A percentile compares a stretch with the other conserved stretches of the same genome.
Evolutionary conservation across 306 rosid species (phyloP).

Genomic region (Castanea crenata): DNA sequence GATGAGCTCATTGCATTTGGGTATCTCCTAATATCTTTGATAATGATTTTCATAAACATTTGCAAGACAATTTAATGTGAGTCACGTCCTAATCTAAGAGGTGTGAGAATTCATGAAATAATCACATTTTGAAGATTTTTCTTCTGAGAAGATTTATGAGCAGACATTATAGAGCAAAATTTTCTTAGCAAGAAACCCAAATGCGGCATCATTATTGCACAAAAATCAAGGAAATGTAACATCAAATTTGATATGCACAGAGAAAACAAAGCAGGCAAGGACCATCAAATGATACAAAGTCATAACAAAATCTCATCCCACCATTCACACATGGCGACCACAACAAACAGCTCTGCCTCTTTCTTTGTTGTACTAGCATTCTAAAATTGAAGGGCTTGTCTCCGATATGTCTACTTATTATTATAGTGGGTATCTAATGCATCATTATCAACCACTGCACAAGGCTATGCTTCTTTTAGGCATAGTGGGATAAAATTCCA

Average conservation of each 20-base stretch:
- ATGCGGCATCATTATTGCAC: slow-evolving; percentile 27
- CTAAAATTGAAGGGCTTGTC: not conserved
- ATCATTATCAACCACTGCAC: slow-evolving; percentile 27
- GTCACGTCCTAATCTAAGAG: slow-evolving; percentile 6
- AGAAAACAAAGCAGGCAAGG: slow-evolving; percentile 24
- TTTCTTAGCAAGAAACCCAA: slow-evolving; percentile 30
- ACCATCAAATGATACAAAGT: slow-evolving; percentile 34
- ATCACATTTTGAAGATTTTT: not conserved
- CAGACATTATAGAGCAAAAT: not conserved
- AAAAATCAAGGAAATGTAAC: slow-evolving; percentile 49
- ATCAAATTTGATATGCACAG: slow-evolving; percentile 38
- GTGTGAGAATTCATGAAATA: not conserved
- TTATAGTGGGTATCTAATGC: slow-evolving; percentile 28
- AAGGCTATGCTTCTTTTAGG: slow-evolving; percentile 24
- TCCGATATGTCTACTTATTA: not conserved
- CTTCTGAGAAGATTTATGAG: not conserved
- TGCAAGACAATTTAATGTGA: not conserved
- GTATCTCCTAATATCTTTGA: not conserved
- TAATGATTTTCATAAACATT: slow-evolving; percentile 24
- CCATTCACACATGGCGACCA: not conserved
- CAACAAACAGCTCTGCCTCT: not conserved
- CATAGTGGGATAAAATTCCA: slow-evolving; percentile 30
- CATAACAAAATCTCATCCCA: slow-evolving; percentile 8
- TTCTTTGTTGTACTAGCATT: slow-evolving; percentile 24
- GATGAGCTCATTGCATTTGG: slow-evolving; percentile 7